Conservation (phyloP, 768 basidiomycete species). For the Naganishia antarctica region DNA sequence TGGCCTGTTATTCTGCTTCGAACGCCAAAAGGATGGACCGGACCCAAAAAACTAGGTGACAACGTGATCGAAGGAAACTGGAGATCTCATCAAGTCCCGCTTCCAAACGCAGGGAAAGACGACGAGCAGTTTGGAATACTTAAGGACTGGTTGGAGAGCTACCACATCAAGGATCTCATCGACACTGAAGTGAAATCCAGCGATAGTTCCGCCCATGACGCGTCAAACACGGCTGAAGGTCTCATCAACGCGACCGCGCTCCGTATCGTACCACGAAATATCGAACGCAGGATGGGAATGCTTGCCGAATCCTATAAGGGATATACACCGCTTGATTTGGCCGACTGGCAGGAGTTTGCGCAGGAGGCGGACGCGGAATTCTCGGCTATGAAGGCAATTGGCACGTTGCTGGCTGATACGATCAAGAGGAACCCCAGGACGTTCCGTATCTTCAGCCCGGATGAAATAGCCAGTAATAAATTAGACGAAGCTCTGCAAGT, state of each 20-base stretch:
- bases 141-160: conserved; percentile 69
- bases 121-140: conserved; percentile 62
- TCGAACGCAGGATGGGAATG: conserved; percentile 58
- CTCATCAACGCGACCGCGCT: conserved; percentile 41
- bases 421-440: conserved; percentile 63
- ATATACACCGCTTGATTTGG: conserved; percentile 61
- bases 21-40: conserved; percentile 75
- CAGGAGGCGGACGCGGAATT: conserved; percentile 59
- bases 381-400: conserved; percentile 69
- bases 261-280: conserved; percentile 44
- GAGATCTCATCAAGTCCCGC: conserved; percentile 81
- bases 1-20: conserved; percentile 84
- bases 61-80: conserved; percentile 75
- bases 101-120: conserved; percentile 65
- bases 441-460: conserved; percentile 87
- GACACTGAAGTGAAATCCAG: conserved; percentile 41
- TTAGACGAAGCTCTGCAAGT: conserved; percentile 70
- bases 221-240: conserved; percentile 32
- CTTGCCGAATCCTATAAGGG: conserved; percentile 61
- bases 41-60: conserved; percentile 64
- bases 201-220: conserved; percentile 31
- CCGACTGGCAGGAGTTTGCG: conserved; percentile 61
- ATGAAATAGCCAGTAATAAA: conserved; percentile 82
- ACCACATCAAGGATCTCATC: conserved; percentile 66
- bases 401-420: conserved; percentile 49